These are phyloP conservation scores for Xanthoconium separans DNA, from an alignment of 1,284 basidiomycete species.

Conservation along the genomic window DNA sequence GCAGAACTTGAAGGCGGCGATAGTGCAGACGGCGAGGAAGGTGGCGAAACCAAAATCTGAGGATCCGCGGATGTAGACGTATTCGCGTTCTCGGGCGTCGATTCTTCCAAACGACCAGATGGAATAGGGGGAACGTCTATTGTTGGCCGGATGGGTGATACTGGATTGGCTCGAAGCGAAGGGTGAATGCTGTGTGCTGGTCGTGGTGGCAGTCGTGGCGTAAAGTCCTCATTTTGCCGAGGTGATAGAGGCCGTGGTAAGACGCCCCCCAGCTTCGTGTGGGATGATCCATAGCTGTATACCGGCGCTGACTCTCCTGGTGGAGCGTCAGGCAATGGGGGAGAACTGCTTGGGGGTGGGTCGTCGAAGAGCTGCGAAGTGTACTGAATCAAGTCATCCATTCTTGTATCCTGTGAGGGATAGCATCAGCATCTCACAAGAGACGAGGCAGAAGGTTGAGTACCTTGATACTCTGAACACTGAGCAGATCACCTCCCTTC, in stretches of 20 bases:
- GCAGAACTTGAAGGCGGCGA: constrained; percentile 17
- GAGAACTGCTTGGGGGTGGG: constrained; percentile 40
- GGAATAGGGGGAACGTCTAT: constrained; percentile 31
- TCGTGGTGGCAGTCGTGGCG: constrained; percentile 63
- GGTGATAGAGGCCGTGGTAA: constrained; percentile 32
- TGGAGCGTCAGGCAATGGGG: constrained; percentile 68
- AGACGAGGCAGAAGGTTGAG: not conserved
- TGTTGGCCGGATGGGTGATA: constrained; percentile 39
- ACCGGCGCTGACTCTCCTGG: constrained; percentile 53
- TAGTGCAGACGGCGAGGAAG: constrained; percentile 31
- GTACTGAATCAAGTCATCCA: constrained; percentile 84
- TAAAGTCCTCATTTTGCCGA: constrained; percentile 60
- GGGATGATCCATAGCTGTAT: constrained; percentile 65
- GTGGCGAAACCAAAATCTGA: constrained; percentile 14
- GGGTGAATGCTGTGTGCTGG: constrained; percentile 78
- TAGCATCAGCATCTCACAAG: constrained; percentile 3
- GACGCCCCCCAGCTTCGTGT: constrained; percentile 57
- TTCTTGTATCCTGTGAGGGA: constrained; percentile 68
- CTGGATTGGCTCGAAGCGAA: constrained; percentile 52
- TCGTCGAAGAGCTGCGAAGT: constrained; percentile 64
- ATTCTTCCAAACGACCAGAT: constrained; percentile 21
- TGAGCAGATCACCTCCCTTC: constrained; percentile 71
- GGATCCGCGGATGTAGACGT: constrained; percentile 13
- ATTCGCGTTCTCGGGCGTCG: constrained; percentile 9
- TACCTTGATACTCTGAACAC: constrained; percentile 73